Evolutionary conservation across 1,284 basidiomycete species (phyloP).

Genomic region (Coniophora puteana): DNA sequence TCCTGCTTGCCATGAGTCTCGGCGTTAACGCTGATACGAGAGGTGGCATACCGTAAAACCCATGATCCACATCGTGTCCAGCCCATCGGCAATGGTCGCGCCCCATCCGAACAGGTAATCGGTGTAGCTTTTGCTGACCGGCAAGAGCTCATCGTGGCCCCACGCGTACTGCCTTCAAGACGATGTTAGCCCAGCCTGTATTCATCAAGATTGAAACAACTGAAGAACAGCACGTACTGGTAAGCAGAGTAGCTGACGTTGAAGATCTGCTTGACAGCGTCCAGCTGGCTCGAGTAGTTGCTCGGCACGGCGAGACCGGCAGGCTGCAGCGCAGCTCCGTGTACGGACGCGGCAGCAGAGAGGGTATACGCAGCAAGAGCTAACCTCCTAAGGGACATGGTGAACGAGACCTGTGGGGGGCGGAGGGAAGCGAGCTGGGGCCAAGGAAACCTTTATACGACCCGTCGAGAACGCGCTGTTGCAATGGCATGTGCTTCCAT

Average conservation of each 20-base stretch:
- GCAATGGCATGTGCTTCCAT: too few species aligned
- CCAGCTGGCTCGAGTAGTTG: conserved; percentile 31
- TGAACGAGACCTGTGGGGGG: too few species aligned
- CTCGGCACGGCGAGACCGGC: conserved; percentile 37
- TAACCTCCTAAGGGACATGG: too few species aligned
- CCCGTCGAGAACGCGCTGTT: too few species aligned
- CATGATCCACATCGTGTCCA: conserved; percentile 59
- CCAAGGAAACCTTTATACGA: too few species aligned
- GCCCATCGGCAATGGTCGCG: conserved; percentile 56
- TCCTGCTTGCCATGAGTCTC: conserved; percentile 31
- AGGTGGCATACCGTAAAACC: conserved; percentile 39
- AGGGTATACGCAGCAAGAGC: too few species aligned
- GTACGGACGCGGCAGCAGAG: too few species aligned
- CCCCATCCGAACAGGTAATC: conserved; percentile 66
- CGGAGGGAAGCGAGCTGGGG: too few species aligned
- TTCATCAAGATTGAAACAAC: background rate
- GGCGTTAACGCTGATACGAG: too few species aligned
- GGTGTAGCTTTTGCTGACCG: conserved; percentile 40
- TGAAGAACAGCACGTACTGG: too few species aligned
- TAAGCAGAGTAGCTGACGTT: conserved; percentile 50
- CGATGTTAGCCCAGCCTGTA: background rate
- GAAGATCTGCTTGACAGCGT: conserved; percentile 53
- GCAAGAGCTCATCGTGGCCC: conserved; percentile 56
- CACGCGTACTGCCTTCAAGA: conserved; percentile 46
- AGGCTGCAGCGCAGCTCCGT: conserved; percentile 37